Percentiles rank a stretch among this genome's conserved stretches.
phyloP scores from a whole-genome alignment of 768 basidiomycete species.

The Pulveroboletus sp. region DNA sequence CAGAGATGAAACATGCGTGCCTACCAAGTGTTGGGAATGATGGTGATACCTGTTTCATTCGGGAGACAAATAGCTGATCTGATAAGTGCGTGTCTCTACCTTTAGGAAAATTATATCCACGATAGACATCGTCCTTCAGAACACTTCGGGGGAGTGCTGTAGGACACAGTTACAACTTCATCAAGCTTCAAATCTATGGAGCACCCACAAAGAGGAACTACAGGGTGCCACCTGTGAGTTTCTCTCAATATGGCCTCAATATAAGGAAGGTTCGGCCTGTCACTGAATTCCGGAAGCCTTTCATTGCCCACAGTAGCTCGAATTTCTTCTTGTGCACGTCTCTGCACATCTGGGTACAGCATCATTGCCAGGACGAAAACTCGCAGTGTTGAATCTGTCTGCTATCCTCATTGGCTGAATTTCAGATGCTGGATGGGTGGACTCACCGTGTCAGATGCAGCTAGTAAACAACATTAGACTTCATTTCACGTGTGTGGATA shows the following conservation, averaged over 20 bases:
- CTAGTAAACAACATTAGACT: background rate
- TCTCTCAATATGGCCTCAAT: background rate
- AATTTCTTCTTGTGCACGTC: slow-evolving; percentile 2
- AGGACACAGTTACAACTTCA: background rate
- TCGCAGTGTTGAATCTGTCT: slow-evolving; percentile 3
- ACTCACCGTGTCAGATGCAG: slow-evolving; percentile 7
- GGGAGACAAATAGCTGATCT: too few relatives aligned
- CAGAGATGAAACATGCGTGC: background rate
- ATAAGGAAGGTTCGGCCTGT: too few relatives aligned
- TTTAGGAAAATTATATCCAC: slow-evolving; percentile 3
- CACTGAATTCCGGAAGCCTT: background rate
- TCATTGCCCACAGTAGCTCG: background rate
- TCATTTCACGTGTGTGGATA: background rate
- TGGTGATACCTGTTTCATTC: background rate
- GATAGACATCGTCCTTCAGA: slow-evolving; percentile 1
- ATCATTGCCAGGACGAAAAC: slow-evolving; percentile 5
- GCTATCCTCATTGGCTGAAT: background rate
- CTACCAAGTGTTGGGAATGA: slow-evolving; percentile 9
- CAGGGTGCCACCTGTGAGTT: slow-evolving; percentile 3
- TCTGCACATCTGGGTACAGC: slow-evolving; percentile 5
- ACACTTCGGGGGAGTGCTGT: slow-evolving; percentile 4
- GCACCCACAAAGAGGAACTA: background rate
- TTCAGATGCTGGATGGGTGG: background rate
- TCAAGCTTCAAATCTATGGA: background rate
- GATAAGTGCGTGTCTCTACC: background rate